Conservation (phyloP, 2,329 filamentous ascomycete genomes). For the Neofusicoccum umdonicola region DNA sequence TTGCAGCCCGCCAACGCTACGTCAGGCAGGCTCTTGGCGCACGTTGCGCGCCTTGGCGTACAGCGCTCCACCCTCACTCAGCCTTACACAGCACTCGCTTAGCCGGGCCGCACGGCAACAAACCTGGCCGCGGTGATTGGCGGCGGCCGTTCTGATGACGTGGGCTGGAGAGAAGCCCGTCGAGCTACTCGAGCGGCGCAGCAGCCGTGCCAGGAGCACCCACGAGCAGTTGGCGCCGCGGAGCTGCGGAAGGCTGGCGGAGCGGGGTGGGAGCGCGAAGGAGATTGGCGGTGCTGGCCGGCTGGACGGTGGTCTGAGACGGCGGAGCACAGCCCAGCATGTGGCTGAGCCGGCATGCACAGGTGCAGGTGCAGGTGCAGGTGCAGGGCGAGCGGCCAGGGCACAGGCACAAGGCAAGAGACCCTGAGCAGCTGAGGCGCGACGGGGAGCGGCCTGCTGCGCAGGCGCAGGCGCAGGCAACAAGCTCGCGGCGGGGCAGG, state of each 20-base stretch:
- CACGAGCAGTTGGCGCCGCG: too few relatives aligned
- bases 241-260: background rate
- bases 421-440: background rate
- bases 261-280: background rate
- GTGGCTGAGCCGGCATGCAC: background rate
- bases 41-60: conserved; percentile 1
- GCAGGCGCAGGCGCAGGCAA: background rate
- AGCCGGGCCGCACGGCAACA: conserved; percentile 11
- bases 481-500: background rate
- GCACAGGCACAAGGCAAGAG: background rate
- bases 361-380: too few relatives aligned
- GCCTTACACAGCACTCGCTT: background rate
- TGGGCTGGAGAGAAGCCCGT: background rate
- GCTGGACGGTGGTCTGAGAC: background rate
- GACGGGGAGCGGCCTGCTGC: too few relatives aligned
- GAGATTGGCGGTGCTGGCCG: background rate
- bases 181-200: background rate
- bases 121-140: background rate
- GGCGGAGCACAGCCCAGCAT: conserved; percentile 10
- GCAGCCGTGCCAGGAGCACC: background rate
- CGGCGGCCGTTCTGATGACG: background rate
- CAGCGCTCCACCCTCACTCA: background rate
- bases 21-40: background rate
- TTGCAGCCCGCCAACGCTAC: background rate
- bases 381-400: too few relatives aligned